Conservation (phyloP, 441 rosid species). For the Adansonia rubrostipa region DNA sequence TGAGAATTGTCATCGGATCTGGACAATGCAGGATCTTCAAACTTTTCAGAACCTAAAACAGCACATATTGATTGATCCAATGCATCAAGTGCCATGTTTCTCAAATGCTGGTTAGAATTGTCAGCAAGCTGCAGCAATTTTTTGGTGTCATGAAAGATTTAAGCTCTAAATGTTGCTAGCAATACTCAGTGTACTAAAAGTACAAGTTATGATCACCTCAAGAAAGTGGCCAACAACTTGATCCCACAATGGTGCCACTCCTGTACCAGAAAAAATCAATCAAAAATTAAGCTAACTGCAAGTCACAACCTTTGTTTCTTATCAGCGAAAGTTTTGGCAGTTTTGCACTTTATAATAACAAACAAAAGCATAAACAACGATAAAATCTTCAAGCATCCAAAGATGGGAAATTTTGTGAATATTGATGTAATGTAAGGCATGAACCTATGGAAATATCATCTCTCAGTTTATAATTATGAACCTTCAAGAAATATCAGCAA, state of each 20-base stretch:
- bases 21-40: slow-evolving; percentile 56
- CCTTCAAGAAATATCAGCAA: slow-evolving; percentile 27
- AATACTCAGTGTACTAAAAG: slow-evolving; percentile 32
- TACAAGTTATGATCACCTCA: slow-evolving; percentile 59
- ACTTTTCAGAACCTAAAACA: slow-evolving; percentile 88
- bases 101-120: slow-evolving; percentile 76
- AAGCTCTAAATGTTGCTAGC: slow-evolving; percentile 30
- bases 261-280: slow-evolving; percentile 41
- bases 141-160: slow-evolving; percentile 41
- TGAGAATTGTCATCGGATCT: slow-evolving; percentile 44
- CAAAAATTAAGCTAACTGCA: not conserved
- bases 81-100: slow-evolving; percentile 94
- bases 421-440: not conserved
- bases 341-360: not conserved
- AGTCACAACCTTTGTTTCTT: slow-evolving; percentile 1
- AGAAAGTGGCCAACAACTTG: slow-evolving; percentile 90
- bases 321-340: not conserved
- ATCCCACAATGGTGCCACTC: slow-evolving; percentile 97
- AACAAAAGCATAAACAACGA: slow-evolving; percentile 8
- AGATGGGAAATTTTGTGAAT: slow-evolving; percentile 15
- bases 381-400: slow-evolving; percentile 14
- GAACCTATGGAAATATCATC: slow-evolving; percentile 4
- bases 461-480: slow-evolving; percentile 8
- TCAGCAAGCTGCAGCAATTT: slow-evolving; percentile 83
- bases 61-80: slow-evolving; percentile 93